Evolutionary conservation across 805 yeast species (phyloP).

Genomic region (Yarrowia sp.): DNA sequence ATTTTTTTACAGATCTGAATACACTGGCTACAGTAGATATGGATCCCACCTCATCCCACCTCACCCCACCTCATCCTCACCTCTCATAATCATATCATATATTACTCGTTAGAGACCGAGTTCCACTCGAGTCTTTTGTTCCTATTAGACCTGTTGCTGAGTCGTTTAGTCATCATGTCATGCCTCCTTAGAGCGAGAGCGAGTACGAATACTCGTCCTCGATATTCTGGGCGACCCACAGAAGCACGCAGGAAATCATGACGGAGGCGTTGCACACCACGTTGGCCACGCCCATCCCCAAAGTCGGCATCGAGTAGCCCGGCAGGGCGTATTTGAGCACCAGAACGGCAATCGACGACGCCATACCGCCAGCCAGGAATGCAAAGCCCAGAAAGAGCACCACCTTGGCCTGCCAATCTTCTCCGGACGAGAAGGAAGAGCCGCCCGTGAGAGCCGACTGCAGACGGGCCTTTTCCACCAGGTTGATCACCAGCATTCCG

Average conservation of each 20-base stretch:
- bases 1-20: too few relatives aligned
- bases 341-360: slow-evolving; percentile 88
- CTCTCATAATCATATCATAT: slow-evolving; percentile 8
- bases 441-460: slow-evolving; percentile 45
- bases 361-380: slow-evolving; percentile 88
- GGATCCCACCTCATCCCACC: too few relatives aligned
- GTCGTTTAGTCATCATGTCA: too few relatives aligned
- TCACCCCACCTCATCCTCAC: too few relatives aligned
- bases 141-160: not conserved
- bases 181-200: slow-evolving; percentile 63
- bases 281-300: slow-evolving; percentile 93
- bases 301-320: slow-evolving; percentile 81
- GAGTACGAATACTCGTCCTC: slow-evolving; percentile 97
- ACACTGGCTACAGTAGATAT: too few relatives aligned
- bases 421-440: slow-evolving; percentile 53
- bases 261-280: slow-evolving; percentile 79
- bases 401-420: slow-evolving; percentile 93
- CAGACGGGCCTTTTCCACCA: slow-evolving; percentile 71
- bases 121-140: not conserved
- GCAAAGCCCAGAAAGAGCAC: slow-evolving; percentile 92
- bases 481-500: slow-evolving; percentile 83
- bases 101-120: slow-evolving; percentile 17
- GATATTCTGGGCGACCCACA: slow-evolving; percentile 94
- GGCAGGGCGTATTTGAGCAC: slow-evolving; percentile 83
- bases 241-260: slow-evolving; percentile 84